A percentile compares a stretch with the other conserved stretches of the same genome.
These are phyloP conservation scores for Fraxinus baroniana DNA, from an alignment of 305 asterid species.

Conservation along the genomic window DNA sequence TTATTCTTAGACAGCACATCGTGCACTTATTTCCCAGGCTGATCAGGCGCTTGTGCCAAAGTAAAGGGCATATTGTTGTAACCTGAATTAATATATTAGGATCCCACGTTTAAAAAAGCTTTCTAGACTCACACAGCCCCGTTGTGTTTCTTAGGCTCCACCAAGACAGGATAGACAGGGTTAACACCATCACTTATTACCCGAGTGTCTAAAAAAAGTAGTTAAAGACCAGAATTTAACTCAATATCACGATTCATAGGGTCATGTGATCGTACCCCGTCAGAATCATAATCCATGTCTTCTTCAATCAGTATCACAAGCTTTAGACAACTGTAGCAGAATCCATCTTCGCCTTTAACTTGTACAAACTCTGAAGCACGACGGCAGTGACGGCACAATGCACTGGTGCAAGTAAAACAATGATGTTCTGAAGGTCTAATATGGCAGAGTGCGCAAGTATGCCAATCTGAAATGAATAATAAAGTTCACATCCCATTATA, in stretches of 20 bases:
- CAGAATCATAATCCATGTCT: constrained; percentile 50
- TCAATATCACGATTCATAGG: not conserved
- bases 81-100: not conserved
- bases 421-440: constrained; percentile 35
- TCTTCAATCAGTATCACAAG: constrained; percentile 73
- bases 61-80: not conserved
- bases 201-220: not conserved
- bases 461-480: constrained; percentile 61
- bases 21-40: not conserved
- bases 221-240: not conserved
- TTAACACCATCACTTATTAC: not conserved
- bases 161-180: not conserved
- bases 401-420: constrained; percentile 66
- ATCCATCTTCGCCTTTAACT: constrained; percentile 63
- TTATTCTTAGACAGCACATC: not conserved
- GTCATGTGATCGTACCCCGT: constrained; percentile 65
- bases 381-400: constrained; percentile 60
- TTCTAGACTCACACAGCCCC: not conserved
- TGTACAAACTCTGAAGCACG: constrained; percentile 28
- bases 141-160: not conserved
- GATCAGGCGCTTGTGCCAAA: not conserved
- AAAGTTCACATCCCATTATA: constrained; percentile 14
- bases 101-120: not conserved
- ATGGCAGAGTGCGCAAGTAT: constrained; percentile 52
- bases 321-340: constrained; percentile 63